Conservation (phyloP, 148 eudicot genomes). For the Camellia sinensis region DNA sequence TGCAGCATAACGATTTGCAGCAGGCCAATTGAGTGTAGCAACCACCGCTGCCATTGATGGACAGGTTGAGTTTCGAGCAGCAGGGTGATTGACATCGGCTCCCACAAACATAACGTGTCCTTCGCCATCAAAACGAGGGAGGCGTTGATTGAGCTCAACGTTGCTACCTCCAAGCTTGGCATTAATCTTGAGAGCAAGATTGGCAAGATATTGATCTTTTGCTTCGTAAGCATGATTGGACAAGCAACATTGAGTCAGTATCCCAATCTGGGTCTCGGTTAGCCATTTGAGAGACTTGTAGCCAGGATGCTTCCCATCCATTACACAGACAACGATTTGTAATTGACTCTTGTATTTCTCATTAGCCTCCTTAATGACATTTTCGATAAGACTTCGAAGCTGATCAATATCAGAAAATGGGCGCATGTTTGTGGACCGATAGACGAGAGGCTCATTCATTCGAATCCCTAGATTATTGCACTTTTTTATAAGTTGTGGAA, state of each 20-base stretch:
- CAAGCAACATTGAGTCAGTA: constrained; percentile 74
- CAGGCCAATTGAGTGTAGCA: constrained; percentile 54
- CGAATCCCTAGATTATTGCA: constrained; percentile 39
- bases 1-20: constrained; percentile 47
- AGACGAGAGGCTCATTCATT: constrained; percentile 33
- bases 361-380: constrained; percentile 23
- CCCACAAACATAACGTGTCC: constrained; percentile 58
- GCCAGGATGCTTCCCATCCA: constrained; percentile 40
- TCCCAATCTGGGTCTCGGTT: constrained; percentile 63
- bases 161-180: constrained; percentile 83
- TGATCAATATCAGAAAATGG: constrained; percentile 17
- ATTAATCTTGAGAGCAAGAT: constrained; percentile 74
- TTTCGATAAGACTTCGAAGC: constrained; percentile 28
- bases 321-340: constrained; percentile 63
- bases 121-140: constrained; percentile 34
- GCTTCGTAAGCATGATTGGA: constrained; percentile 37
- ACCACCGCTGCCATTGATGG: constrained; percentile 59
- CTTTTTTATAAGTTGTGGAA: constrained; percentile 35
- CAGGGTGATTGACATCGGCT: constrained; percentile 60
- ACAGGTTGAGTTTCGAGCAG: constrained; percentile 13
- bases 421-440: constrained; percentile 22
- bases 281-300: constrained; percentile 63
- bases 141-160: constrained; percentile 40
- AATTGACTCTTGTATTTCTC: constrained; percentile 18
- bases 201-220: constrained; percentile 58